Percentiles rank a stretch among this genome's conserved stretches.
Conservation (phyloP, 2,329 filamentous ascomycete species). For the Hirsutella thompsonii region DNA sequence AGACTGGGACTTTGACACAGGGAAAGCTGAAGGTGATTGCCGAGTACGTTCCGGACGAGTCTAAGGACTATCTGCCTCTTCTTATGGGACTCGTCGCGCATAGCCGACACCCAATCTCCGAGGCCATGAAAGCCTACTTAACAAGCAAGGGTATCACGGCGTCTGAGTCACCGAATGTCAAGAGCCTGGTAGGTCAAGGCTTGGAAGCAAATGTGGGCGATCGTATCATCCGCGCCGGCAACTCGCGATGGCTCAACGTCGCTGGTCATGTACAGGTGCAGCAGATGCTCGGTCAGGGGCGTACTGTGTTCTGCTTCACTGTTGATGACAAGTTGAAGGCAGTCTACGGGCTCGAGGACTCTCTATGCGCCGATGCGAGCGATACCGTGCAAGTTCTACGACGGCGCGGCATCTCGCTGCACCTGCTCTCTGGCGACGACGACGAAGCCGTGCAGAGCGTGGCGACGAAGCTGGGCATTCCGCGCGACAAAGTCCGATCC, state of each 20-base stretch:
- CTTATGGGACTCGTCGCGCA: constrained; percentile 21
- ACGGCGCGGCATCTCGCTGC: constrained; percentile 25
- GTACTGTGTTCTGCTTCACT: constrained; percentile 35
- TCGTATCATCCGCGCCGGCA: constrained; percentile 30
- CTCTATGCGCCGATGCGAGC: constrained; percentile 28
- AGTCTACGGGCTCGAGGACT: constrained; percentile 33
- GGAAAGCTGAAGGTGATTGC: constrained; percentile 34
- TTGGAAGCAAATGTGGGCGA: constrained; percentile 22
- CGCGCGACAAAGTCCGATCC: constrained; percentile 22
- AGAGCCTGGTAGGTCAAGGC: constrained; percentile 31
- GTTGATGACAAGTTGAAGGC: constrained; percentile 22
- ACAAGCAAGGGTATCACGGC: constrained; percentile 7
- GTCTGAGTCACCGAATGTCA: constrained; percentile 15
- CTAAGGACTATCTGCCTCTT: constrained; percentile 5
- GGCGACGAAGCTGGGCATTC: constrained; percentile 26
- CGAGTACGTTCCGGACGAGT: constrained; percentile 1
- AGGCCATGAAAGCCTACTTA: constrained; percentile 30
- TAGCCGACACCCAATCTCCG: constrained; percentile 40
- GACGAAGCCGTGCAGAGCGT: constrained; percentile 30
- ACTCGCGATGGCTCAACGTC: constrained; percentile 32
- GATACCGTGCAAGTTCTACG: constrained; percentile 22
- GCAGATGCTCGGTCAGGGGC: constrained; percentile 18
- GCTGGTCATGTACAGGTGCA: constrained; percentile 18
- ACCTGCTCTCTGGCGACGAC: constrained; percentile 40
- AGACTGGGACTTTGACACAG: constrained; percentile 63